Evolutionary conservation across 768 basidiomycete genomes (phyloP), one percentile per base, ranked within the genome.

Genomic region (Boletus edulis): DNA sequence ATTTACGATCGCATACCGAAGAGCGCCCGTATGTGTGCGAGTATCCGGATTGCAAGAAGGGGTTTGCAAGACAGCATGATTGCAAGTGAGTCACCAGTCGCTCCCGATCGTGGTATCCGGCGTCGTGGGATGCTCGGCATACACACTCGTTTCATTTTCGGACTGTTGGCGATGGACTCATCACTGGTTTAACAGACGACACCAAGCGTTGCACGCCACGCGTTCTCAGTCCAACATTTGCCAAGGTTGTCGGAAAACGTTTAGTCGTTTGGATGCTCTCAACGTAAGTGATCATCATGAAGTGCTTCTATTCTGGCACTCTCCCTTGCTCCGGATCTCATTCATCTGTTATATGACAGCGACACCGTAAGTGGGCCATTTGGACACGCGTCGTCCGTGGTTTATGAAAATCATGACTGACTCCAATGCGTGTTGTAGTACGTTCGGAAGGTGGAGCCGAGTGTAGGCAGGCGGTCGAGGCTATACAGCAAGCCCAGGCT

Each of bases 61-160:
- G 91, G 24, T 96, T 97, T 69, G 94, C 94, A 48, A 82, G 94
- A 43, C 92, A 95, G 70, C 94, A 98, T 71, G 94, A 98, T 68
- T 96, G 94, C 89, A 97, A 97, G 87, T 90, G 66, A 68, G 89
- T 84, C 17, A 20, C 18, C 29, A 68, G 89, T 84, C 17, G n/a
- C 18, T 31, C 24, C 51, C 48, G 62, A 63, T 63, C 58, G 24
- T 29, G 20, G 24, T 18, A 49, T 46, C 29, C 35, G 15, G 32
- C 29, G 7, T 31, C 48, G 22, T 20, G 13, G 20, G 39, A 41
- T 22, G 49, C 40, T 20, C 15, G 18, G 29, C 20, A 34, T 22
- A 7, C 11, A 11, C n/a, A n/a, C n/a, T 40, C 3, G n/a, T 37
- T 35, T 37, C 18, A 22, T 29, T 6, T 48, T 49, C 31, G 34